These are phyloP conservation scores for Ziziphus jujuba DNA, from an alignment of 306 rosid species.

Conservation along the genomic window DNA sequence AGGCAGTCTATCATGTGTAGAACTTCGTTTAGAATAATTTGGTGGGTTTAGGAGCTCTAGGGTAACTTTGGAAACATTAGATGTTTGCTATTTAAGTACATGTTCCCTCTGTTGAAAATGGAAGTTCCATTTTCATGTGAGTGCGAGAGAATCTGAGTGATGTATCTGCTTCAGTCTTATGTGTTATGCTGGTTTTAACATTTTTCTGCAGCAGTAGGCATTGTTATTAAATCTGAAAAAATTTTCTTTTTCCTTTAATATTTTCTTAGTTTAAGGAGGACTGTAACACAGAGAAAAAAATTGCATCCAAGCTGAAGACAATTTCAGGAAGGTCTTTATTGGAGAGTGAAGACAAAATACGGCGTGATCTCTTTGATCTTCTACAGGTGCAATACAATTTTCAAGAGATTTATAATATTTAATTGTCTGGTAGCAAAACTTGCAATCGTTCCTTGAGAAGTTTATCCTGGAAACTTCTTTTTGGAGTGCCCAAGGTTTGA, in stretches of 20 bases:
- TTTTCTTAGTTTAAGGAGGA: constrained; percentile 81
- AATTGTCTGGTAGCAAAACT: background rate
- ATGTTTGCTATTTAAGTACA: background rate
- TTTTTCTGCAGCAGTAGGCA: constrained; percentile 2
- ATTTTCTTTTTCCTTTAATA: constrained; percentile 10
- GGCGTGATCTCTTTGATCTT: constrained; percentile 74
- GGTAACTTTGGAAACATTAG: background rate
- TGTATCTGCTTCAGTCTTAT: constrained; percentile 8
- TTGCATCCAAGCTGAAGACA: constrained; percentile 77
- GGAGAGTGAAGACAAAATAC: constrained; percentile 57
- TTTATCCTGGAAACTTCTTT: constrained; percentile 5
- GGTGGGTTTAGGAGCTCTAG: background rate
- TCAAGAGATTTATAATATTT: background rate
- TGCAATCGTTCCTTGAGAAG: background rate
- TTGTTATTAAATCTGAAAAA: constrained; percentile 8
- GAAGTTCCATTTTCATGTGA: constrained; percentile 5
- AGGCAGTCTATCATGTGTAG: too few species aligned
- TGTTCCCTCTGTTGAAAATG: background rate
- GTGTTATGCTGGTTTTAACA: constrained; percentile 7
- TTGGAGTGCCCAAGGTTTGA: background rate
- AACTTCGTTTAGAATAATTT: too few species aligned
- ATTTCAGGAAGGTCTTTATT: constrained; percentile 52
- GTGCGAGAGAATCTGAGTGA: background rate
- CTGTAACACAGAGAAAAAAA: constrained; percentile 79
- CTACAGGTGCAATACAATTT: constrained; percentile 49